Percentiles rank a stretch among this genome's conserved stretches.
These are phyloP conservation scores for Leishmania turanica DNA, from an alignment of 208 protist species.

Conservation along the genomic window DNA sequence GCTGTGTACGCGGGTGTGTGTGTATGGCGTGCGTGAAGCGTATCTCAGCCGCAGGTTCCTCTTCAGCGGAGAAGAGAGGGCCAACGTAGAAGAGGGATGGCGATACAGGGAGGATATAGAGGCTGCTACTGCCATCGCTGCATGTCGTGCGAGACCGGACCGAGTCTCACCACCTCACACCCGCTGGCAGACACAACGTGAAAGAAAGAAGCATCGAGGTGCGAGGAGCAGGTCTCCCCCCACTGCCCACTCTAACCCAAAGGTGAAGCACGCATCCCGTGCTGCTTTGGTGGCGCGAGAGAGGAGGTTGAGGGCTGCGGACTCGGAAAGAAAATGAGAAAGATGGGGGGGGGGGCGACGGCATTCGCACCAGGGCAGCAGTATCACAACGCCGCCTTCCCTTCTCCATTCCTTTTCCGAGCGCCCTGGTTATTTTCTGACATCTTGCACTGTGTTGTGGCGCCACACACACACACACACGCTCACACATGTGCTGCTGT, in stretches of 20 bases:
- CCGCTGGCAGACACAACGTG: not conserved
- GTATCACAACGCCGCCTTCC: not conserved
- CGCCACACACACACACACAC: not conserved
- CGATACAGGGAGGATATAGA: not conserved
- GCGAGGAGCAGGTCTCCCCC: not conserved
- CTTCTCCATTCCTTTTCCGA: not conserved
- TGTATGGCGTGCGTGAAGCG: not conserved
- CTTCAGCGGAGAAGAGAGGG: not conserved
- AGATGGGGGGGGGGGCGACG: not conserved
- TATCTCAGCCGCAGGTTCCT: not conserved
- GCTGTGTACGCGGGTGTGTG: not conserved
- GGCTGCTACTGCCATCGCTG: not conserved
- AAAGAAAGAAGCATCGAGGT: not conserved
- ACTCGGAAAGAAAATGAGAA: not conserved
- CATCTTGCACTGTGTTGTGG: not conserved
- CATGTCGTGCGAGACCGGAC: not conserved
- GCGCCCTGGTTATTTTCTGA: not conserved
- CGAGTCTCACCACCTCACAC: not conserved
- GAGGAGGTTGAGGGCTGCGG: not conserved
- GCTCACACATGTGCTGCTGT: not conserved
- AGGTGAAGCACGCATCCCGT: not conserved
- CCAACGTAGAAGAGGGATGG: slow-evolving; percentile 3
- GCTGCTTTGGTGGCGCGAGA: not conserved
- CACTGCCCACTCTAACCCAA: not conserved
- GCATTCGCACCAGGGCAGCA: not conserved